Conservation (phyloP, 2,329 filamentous ascomycete species). For the Leptosphaerulina australis region DNA sequence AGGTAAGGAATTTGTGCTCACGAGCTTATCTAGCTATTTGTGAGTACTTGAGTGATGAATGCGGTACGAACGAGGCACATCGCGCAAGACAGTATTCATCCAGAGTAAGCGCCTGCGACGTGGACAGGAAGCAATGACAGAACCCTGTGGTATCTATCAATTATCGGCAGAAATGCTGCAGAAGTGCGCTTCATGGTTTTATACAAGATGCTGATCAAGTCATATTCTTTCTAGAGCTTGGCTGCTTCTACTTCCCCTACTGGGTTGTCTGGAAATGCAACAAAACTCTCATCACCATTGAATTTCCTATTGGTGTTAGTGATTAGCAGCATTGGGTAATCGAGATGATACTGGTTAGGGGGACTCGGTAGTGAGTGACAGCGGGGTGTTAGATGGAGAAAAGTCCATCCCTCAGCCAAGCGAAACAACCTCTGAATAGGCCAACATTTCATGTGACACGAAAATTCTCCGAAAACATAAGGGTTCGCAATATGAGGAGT, state of each 20-base stretch:
- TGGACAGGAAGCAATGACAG: neutral
- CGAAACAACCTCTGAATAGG: slow-evolving; percentile 7
- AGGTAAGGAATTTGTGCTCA: neutral
- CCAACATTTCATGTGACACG: slow-evolving; percentile 19
- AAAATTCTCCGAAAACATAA: slow-evolving; percentile 7
- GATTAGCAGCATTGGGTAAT: slow-evolving; percentile 2
- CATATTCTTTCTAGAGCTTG: slow-evolving; percentile 29
- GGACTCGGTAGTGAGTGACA: neutral
- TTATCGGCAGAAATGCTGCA: neutral
- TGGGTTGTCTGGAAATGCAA: slow-evolving; percentile 34
- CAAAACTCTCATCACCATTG: slow-evolving; percentile 47
- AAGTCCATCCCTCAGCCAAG: slow-evolving; percentile 6
- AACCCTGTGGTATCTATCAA: neutral
- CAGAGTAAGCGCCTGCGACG: too few relatives aligned
- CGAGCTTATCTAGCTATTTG: neutral
- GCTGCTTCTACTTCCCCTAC: slow-evolving; percentile 22
- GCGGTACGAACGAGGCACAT: too few relatives aligned
- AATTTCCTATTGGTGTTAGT: slow-evolving; percentile 35
- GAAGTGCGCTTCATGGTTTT: neutral
- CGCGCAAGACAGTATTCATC: too few relatives aligned
- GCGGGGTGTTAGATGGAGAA: slow-evolving; percentile 4
- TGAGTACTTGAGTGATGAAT: neutral
- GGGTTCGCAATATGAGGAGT: neutral
- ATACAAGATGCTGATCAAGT: neutral
- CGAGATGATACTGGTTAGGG: neutral